phyloP scores from a whole-genome alignment of 192 early-diverging fungal genomes.

The Umbelopsis ramanniana region DNA sequence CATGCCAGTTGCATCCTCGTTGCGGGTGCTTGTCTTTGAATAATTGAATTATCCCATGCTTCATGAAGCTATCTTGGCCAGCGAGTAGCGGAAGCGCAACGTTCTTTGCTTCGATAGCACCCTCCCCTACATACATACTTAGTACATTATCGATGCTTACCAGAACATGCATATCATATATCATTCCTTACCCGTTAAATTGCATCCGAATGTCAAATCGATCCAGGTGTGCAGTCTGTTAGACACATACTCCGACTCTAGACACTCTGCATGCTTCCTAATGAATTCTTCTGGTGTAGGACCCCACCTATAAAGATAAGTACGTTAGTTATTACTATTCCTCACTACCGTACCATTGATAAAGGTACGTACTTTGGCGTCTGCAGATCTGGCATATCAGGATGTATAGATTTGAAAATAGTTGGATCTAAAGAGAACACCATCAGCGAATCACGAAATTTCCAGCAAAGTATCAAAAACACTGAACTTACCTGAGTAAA shows the following conservation, averaged over 20 bases:
- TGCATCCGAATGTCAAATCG: constrained; percentile 88
- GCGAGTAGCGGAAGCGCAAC: constrained; percentile 66
- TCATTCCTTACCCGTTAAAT: constrained; percentile 59
- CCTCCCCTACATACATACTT: constrained; percentile 46
- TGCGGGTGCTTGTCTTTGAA: constrained; percentile 86
- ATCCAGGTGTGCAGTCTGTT: constrained; percentile 83
- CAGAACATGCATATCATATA: neutral
- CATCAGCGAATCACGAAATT: neutral
- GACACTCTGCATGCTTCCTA: constrained; percentile 74
- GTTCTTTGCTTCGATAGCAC: constrained; percentile 78
- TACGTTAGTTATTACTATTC: neutral
- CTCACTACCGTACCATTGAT: neutral
- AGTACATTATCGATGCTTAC: neutral
- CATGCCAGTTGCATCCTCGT: constrained; percentile 52
- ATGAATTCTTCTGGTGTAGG: constrained; percentile 81
- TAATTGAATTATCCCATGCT: constrained; percentile 76
- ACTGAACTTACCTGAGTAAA: constrained; percentile 50
- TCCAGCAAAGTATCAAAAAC: neutral
- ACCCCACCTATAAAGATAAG: constrained; percentile 62
- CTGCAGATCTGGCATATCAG: constrained; percentile 64
- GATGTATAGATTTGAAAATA: constrained; percentile 66
- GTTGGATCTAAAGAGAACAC: constrained; percentile 45
- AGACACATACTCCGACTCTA: constrained; percentile 78
- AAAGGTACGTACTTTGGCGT: constrained; percentile 38
- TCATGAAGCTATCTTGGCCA: constrained; percentile 87